Evolutionary conservation across 2,329 filamentous ascomycete species (phyloP).

Genomic region (Penicillium sumatraense): DNA sequence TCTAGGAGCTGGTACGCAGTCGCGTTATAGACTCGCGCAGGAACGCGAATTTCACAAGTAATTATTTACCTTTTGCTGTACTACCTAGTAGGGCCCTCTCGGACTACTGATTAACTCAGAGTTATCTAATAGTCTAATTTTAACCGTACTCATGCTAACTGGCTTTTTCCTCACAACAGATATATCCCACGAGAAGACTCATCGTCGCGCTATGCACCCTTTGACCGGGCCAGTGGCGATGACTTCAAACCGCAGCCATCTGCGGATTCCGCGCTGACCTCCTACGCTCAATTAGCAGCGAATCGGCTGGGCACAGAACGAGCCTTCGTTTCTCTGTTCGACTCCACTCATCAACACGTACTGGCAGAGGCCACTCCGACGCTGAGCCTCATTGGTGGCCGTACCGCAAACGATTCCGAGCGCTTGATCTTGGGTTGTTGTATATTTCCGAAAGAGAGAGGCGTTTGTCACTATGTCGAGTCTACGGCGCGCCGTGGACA

Average conservation of each 20-base stretch:
- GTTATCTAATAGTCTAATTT: too few species aligned
- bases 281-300: constrained; percentile 56
- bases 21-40: constrained; percentile 15
- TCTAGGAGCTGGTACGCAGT: background rate
- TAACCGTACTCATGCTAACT: too few species aligned
- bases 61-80: background rate
- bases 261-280: constrained; percentile 47
- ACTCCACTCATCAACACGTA: constrained; percentile 53
- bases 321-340: constrained; percentile 58
- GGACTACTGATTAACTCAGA: too few species aligned
- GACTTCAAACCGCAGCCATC: constrained; percentile 31
- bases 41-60: constrained; percentile 19
- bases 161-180: background rate
- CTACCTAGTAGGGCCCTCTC: background rate
- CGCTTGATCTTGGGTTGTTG: constrained; percentile 35
- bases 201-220: constrained; percentile 29
- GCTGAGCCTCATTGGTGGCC: constrained; percentile 39
- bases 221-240: constrained; percentile 21
- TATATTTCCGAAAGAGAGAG: constrained; percentile 32
- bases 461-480: constrained; percentile 34
- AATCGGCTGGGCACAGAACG: constrained; percentile 50
- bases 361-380: constrained; percentile 56
- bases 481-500: background rate
- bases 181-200: constrained; percentile 22
- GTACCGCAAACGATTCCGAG: constrained; percentile 25